Conservation (phyloP, 371 early-diverging fungal genomes). For the Mortierella sp. region DNA sequence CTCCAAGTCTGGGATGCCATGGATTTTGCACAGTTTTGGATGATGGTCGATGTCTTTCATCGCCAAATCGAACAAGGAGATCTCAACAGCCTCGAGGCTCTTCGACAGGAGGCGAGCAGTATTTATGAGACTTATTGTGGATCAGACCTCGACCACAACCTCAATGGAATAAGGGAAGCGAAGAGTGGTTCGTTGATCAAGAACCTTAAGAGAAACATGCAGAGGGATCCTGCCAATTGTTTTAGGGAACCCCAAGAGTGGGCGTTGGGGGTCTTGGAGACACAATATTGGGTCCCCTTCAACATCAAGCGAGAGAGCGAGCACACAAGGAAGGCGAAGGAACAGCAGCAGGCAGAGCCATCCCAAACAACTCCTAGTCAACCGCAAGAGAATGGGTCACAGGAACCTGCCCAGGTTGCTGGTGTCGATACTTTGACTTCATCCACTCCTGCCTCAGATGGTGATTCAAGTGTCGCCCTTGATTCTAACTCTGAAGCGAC, state of each 20-base stretch:
- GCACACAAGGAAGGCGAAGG: background rate
- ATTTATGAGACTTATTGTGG: slow-evolving; percentile 40
- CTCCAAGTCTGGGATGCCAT: slow-evolving; percentile 51
- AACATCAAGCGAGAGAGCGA: slow-evolving; percentile 29
- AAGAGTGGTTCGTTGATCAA: slow-evolving; percentile 26
- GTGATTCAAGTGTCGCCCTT: no score
- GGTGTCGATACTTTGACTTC: background rate
- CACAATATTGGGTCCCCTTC: slow-evolving; percentile 46
- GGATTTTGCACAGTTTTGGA: slow-evolving; percentile 47
- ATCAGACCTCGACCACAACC: slow-evolving; percentile 21
- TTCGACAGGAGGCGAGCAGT: slow-evolving; percentile 34
- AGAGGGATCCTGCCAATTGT: slow-evolving; percentile 31
- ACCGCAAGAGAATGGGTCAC: no score
- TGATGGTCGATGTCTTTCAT: slow-evolving; percentile 45
- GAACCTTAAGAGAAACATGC: slow-evolving; percentile 28
- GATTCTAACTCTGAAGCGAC: background rate
- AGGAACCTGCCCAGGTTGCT: no score
- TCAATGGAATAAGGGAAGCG: slow-evolving; percentile 33
- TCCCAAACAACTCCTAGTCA: background rate
- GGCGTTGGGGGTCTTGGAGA: slow-evolving; percentile 32
- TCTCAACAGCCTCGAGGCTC: slow-evolving; percentile 18
- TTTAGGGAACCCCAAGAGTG: slow-evolving; percentile 40
- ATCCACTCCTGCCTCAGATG: background rate
- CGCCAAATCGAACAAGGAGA: slow-evolving; percentile 45
- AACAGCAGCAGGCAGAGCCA: background rate